Evolutionary conservation across 1,139 yeast species (phyloP), one percentile per base, ranked within the genome.

Genomic region (Candida sanyaensis): DNA sequence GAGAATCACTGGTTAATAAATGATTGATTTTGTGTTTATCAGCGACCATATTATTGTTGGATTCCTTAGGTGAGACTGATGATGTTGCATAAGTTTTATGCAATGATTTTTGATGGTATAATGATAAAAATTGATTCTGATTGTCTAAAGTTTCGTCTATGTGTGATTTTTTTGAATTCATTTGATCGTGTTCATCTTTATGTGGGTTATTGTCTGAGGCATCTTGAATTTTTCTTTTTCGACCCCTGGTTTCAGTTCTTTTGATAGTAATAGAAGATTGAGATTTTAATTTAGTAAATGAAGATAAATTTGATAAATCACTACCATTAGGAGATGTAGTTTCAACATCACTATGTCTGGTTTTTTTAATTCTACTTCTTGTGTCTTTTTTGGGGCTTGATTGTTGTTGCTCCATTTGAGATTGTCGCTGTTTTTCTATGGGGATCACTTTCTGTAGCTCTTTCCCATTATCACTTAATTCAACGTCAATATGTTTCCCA

Each of bases 1-100:
- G 49, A 9, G 50, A 32, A 42, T 53, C 54, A 26, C 41, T 45
- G 1, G 55, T 51, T 12, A 53, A 38, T 37, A 53, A 47, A 37
- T 53, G 56, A 38, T 50, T 45, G 30, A 53, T 53, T 21, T 52
- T 46, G 30, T 53, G 54, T 40, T 53, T 53, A n/a, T 49, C 40
- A 9, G 39, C 17, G 12, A 32, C 12, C 8, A 2, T 30, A 36
- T 24, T 24, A 17, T 12, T 39, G 32, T 31, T 30, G 31, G 43
- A 17, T 29, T 21, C 37, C 12, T 29, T 29, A 11, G 37, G 40
- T 17, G 37, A 31, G 30, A 11, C 37, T 6, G 29, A 24, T 13
- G 36, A 26, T n/a, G 33, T 29, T 9, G 39, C 27, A 10, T 31
- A 41, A 10, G 23, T 37, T 4, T 11, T 37, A 8, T 21, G 44